Conservation (phyloP, 352 stramenopile species). For the Phytophthora sojae region DNA sequence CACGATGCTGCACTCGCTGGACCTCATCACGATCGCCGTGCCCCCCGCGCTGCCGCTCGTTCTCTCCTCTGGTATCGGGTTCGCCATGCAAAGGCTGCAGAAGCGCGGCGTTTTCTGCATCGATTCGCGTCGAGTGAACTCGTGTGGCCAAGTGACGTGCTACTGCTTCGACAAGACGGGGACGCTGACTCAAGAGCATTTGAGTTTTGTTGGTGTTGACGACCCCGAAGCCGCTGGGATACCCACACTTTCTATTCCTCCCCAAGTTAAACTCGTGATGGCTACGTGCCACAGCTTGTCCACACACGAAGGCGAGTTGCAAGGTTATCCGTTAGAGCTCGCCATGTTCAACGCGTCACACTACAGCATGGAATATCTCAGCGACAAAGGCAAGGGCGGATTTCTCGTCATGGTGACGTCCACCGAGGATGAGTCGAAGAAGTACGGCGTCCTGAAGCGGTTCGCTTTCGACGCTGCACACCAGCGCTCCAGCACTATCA, state of each 20-base stretch:
- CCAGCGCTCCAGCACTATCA: slow-evolving; percentile 58
- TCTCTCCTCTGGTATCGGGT: slow-evolving; percentile 53
- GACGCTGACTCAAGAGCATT: slow-evolving; percentile 58
- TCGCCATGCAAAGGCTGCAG: slow-evolving; percentile 48
- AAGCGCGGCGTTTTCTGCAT: slow-evolving; percentile 49
- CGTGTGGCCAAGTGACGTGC: slow-evolving; percentile 57
- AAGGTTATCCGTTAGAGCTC: slow-evolving; percentile 61
- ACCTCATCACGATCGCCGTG: slow-evolving; percentile 63
- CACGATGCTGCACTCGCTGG: slow-evolving; percentile 44
- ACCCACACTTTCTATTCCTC: slow-evolving; percentile 12
- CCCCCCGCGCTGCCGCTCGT: slow-evolving; percentile 58
- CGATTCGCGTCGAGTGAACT: slow-evolving; percentile 57
- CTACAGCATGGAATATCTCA: slow-evolving; percentile 30
- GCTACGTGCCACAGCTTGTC: slow-evolving; percentile 54
- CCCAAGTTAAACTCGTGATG: slow-evolving; percentile 45
- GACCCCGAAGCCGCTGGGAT: not conserved
- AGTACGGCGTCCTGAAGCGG: slow-evolving; percentile 54
- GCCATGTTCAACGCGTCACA: slow-evolving; percentile 58
- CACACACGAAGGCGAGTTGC: slow-evolving; percentile 38
- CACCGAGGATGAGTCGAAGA: slow-evolving; percentile 32
- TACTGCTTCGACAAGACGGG: slow-evolving; percentile 81
- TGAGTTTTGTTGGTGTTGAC: slow-evolving; percentile 53
- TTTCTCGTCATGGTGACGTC: slow-evolving; percentile 35
- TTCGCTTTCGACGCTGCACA: slow-evolving; percentile 62
- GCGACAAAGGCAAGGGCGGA: slow-evolving; percentile 14